Base-by-base conservation (phyloP, 2,329 filamentous ascomycete species). In the Aspergillus sp. region DNA sequence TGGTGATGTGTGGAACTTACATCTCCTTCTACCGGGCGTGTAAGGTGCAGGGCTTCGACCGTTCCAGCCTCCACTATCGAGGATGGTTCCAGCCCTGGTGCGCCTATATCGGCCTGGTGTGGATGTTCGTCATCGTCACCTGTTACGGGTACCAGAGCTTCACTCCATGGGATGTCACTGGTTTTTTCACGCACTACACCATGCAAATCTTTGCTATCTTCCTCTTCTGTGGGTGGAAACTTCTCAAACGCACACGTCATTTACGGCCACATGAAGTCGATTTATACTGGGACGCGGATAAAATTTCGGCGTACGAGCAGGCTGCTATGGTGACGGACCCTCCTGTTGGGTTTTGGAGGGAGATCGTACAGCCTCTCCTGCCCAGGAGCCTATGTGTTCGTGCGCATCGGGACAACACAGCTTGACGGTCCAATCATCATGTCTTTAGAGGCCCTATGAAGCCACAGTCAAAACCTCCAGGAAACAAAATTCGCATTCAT, bases 121-220 rank as follows among this genome's bases (percentile, higher is more conserved):
- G 81, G 45, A 87, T 84, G 6, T 79, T 81, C 36, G 68, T 87
- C 50, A 88, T 91, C 80, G 80, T 83, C 0, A 82, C 89, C 59
- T 82, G 89, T 4, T 84, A 85, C 13, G 88, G 88, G 0, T 91
- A 90, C 57, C 79, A 83, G 0, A 85, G 89, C 0, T 92, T 91
- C 62, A 65, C 89, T 47, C 83, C 85, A 0, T 90, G 85, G 87
- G 77, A 81, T 49, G 65, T 84, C 0, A 77, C 82, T 6, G 80
- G 78, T 14, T 92, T 91, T 66, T 72, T 91, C 40, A 88, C 88
- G 64, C 85, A 83, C 73, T 90, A 90, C 67, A 81, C 84, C 79
- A 45, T 76, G 62, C 78, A 90, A 35, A 79, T 81, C 7, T 69
- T 88, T 2, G 88, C 86, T 61, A 86, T 85, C 0, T 60, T 83